phyloP scores from a whole-genome alignment of 306 rosid genomes.

The Astragalus membranaceus region DNA sequence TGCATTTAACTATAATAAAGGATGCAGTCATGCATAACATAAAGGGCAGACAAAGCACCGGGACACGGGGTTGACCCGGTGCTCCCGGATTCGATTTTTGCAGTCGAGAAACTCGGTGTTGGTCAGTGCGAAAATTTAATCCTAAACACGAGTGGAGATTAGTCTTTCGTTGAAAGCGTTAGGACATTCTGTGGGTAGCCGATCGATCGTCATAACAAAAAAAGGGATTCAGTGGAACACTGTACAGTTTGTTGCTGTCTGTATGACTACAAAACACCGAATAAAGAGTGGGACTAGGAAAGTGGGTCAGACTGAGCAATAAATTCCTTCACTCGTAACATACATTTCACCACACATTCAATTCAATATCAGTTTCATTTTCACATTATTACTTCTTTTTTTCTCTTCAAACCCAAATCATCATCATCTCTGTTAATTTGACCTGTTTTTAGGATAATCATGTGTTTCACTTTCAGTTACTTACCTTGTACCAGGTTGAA shows the following conservation, averaged over 20 bases:
- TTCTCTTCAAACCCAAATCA: background rate
- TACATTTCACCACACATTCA: conserved; percentile 35
- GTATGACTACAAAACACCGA: background rate
- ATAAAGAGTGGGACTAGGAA: background rate
- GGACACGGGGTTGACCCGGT: no score
- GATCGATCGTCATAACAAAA: no score
- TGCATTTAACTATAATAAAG: no score
- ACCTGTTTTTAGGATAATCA: conserved; percentile 19
- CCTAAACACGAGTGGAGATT: no score
- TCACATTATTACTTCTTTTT: background rate
- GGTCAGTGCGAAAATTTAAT: no score
- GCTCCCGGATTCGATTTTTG: no score
- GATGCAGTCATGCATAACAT: no score
- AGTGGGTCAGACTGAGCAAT: background rate
- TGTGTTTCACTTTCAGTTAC: conserved; percentile 14
- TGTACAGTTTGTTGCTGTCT: background rate
- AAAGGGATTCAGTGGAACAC: background rate
- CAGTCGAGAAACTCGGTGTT: no score
- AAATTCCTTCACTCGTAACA: conserved; percentile 1
- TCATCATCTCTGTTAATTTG: conserved; percentile 11
- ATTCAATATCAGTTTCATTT: conserved; percentile 3
- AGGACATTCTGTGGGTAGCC: no score
- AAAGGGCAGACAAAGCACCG: no score
- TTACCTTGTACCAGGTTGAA: conserved; percentile 23
- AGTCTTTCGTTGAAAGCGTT: no score